Percentiles rank a stretch among this genome's conserved stretches.
phyloP scores from a whole-genome alignment of 2,329 filamentous ascomycete genomes.

The Cytospora paraplurivora region DNA sequence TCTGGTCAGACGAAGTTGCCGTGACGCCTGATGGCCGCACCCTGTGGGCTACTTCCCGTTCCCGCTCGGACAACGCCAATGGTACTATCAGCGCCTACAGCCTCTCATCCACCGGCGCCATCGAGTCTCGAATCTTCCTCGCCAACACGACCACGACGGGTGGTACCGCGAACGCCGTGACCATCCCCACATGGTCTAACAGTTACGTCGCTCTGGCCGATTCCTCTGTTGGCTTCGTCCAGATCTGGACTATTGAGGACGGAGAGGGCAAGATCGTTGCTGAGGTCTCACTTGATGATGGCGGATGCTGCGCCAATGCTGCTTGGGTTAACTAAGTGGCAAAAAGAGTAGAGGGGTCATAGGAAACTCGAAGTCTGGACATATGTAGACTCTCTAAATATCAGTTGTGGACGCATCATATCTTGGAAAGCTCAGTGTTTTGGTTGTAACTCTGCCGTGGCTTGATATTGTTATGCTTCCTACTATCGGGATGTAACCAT shows the following conservation, averaged over 20 bases:
- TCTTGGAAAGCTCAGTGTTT: too few relatives aligned
- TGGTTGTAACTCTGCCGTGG: too few relatives aligned
- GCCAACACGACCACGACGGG: constrained; percentile 30
- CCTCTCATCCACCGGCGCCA: constrained; percentile 23
- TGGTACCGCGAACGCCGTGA: constrained; percentile 31
- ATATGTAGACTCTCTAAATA: too few relatives aligned
- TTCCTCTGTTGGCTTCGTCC: constrained; percentile 29
- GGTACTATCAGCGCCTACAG: constrained; percentile 31
- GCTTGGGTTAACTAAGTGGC: constrained; percentile 31
- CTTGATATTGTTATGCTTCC: too few relatives aligned
- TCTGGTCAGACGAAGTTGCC: constrained; percentile 32
- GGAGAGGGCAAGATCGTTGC: constrained; percentile 26
- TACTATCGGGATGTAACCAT: too few relatives aligned
- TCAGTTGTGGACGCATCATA: too few relatives aligned
- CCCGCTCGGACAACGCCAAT: neutral
- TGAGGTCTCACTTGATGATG: constrained; percentile 29
- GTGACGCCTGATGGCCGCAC: constrained; percentile 30
- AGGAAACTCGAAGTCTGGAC: too few relatives aligned
- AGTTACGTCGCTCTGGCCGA: constrained; percentile 32
- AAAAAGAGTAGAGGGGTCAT: too few relatives aligned
- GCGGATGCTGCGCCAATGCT: constrained; percentile 33
- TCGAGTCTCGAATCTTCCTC: constrained; percentile 30
- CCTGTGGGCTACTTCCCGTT: constrained; percentile 30
- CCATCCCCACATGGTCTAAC: constrained; percentile 29
- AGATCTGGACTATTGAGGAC: constrained; percentile 31